Evolutionary conservation across 139 green algal species (phyloP).

Genomic region (Coelastrella sp.): DNA sequence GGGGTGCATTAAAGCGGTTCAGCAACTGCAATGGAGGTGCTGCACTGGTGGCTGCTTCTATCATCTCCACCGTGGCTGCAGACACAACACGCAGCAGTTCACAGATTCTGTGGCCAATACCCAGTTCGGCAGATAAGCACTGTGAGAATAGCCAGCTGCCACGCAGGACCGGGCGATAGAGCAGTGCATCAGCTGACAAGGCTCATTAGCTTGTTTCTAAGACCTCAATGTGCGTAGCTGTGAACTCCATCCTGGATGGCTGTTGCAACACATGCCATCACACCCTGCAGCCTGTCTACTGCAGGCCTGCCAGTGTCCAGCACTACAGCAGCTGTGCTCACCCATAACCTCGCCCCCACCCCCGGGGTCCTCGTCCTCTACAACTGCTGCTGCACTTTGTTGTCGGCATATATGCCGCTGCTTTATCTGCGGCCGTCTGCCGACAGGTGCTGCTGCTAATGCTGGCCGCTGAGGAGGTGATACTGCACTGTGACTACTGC

Average conservation of each 20-base stretch:
- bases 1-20: slow-evolving; percentile 71
- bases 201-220: too few species aligned
- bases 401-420: background rate
- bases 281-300: too few species aligned
- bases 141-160: too few species aligned
- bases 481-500: background rate
- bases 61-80: slow-evolving; percentile 48
- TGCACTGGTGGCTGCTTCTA: slow-evolving; percentile 32
- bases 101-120: too few species aligned
- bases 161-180: too few species aligned
- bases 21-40: slow-evolving; percentile 53
- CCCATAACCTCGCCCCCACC: slow-evolving; percentile 28
- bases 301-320: background rate
- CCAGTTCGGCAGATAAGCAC: too few species aligned
- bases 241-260: too few species aligned
- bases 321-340: background rate
- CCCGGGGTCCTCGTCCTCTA: slow-evolving; percentile 10
- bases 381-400: slow-evolving; percentile 30
- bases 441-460: background rate
- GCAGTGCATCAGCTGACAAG: too few species aligned
- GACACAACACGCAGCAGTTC: background rate
- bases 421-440: background rate
- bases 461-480: background rate
- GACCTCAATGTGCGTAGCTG: too few species aligned
- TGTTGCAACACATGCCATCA: too few species aligned